These are phyloP conservation scores for Royoungia palumana DNA, from an alignment of 768 basidiomycete genomes.

Conservation along the genomic window DNA sequence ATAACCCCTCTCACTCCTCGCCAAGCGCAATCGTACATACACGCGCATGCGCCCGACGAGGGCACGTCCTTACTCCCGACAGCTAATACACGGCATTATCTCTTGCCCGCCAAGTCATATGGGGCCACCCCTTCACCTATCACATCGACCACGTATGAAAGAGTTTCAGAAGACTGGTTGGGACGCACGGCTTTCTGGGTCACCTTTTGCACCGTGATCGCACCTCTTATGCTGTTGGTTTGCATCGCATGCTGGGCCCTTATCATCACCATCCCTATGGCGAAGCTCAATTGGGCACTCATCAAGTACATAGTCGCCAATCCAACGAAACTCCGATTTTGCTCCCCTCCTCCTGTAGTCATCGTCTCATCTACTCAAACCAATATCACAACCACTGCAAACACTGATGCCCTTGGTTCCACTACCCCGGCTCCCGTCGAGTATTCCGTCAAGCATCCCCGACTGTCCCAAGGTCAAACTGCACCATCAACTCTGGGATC, in stretches of 20 bases:
- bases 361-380: slow-evolving; percentile 37
- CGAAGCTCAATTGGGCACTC: slow-evolving; percentile 93
- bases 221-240: slow-evolving; percentile 83
- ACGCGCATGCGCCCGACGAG: slow-evolving; percentile 37
- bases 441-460: slow-evolving; percentile 66
- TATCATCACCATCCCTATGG: slow-evolving; percentile 97
- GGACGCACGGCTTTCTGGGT: slow-evolving; percentile 84
- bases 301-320: slow-evolving; percentile 75
- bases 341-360: slow-evolving; percentile 75
- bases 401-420: slow-evolving; percentile 4
- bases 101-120: slow-evolving; percentile 60
- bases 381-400: slow-evolving; percentile 14
- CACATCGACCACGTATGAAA: slow-evolving; percentile 20
- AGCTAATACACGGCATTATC: slow-evolving; percentile 29
- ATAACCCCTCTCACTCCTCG: slow-evolving; percentile 39
- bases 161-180: slow-evolving; percentile 45
- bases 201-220: slow-evolving; percentile 69
- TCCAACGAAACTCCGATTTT: slow-evolving; percentile 88
- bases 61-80: slow-evolving; percentile 43
- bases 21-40: slow-evolving; percentile 11
- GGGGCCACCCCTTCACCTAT: slow-evolving; percentile 50
- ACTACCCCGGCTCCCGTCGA: slow-evolving; percentile 34
- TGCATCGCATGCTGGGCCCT: slow-evolving; percentile 94
- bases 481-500: slow-evolving; percentile 72
- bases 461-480: slow-evolving; percentile 81